Base-by-base conservation (phyloP, 768 basidiomycete species). In the Lentinula lateritia region DNA sequence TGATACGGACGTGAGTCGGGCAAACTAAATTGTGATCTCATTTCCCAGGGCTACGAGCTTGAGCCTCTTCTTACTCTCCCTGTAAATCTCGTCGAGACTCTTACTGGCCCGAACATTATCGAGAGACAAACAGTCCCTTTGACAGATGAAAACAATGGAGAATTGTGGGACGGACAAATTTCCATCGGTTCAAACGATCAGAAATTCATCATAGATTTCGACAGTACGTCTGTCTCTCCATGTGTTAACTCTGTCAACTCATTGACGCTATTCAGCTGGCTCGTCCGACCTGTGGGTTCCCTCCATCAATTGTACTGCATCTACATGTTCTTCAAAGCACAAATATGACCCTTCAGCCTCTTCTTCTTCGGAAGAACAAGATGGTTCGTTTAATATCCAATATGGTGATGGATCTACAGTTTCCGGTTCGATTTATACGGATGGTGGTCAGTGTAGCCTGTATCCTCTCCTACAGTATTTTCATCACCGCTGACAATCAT, bases 71-170 rank as follows among this genome's bases (percentile, higher is more conserved):
- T 46, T 41, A 15, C 56, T 32, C 28, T 56, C 5, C 56, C 56
- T 36, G 52, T n/a, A 28, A 36, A 43, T 46, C 28, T 58, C 61
- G 36, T 38, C 15, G 13, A 42, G 20, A 16, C 39, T 12, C 41
- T 23, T 32, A 23, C 32, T 54, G 13, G 53, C 53, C 12, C 38
- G 35, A 38, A 23, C 3, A 28, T 28, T 16, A n/a, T 34, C 59
- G 52, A 60, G 46, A 72, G 76, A 32, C 75, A 77, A 64, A 64
- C 65, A 20, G 75, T 74, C 66, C 15, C 68, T 1, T 64, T 75
- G 32, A 76, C 69, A 8, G 74, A 76, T 64, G 72, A 76, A 61
- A 65, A 73, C 16, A 60, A 68, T 50, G 74, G 75, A 53, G 55
- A 60, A 61, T 72, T 78, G 55, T 60, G 58, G 58, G 28, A 36